Conservation (phyloP, 208 protist species). For the Tritrichomonas musculus region DNA sequence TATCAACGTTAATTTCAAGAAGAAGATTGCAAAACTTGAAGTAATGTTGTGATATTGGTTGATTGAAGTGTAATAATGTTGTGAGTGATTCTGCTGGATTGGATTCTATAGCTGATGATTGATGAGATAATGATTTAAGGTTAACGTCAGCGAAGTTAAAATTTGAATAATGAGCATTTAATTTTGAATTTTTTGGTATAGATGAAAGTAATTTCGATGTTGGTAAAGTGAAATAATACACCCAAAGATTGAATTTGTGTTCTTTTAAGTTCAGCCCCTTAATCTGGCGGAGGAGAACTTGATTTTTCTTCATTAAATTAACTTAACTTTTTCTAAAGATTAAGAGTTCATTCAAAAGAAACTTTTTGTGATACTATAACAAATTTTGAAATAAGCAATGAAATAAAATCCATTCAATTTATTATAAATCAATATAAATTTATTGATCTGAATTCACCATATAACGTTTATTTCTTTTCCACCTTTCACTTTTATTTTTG, state of each 20-base stretch:
- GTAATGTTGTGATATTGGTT: constrained; percentile 15
- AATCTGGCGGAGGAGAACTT: not conserved
- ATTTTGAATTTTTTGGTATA: not conserved
- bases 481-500: too few species aligned
- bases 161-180: constrained; percentile 28
- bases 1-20: not conserved
- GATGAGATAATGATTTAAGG: not conserved
- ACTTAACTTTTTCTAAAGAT: too few species aligned
- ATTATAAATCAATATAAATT: too few species aligned
- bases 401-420: too few species aligned
- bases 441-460: too few species aligned
- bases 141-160: not conserved
- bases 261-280: not conserved
- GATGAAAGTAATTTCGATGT: not conserved
- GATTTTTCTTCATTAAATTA: too few species aligned
- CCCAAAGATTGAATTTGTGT: not conserved
- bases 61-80: not conserved
- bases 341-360: too few species aligned
- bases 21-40: not conserved
- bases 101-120: not conserved
- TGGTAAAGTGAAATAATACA: not conserved
- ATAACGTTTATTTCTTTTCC: too few species aligned
- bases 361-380: too few species aligned
- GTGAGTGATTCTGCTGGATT: not conserved
- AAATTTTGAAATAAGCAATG: too few species aligned